Evolutionary conservation across 2,329 filamentous ascomycete species (phyloP).

Genomic region (Hymenoscyphus fructigenus): DNA sequence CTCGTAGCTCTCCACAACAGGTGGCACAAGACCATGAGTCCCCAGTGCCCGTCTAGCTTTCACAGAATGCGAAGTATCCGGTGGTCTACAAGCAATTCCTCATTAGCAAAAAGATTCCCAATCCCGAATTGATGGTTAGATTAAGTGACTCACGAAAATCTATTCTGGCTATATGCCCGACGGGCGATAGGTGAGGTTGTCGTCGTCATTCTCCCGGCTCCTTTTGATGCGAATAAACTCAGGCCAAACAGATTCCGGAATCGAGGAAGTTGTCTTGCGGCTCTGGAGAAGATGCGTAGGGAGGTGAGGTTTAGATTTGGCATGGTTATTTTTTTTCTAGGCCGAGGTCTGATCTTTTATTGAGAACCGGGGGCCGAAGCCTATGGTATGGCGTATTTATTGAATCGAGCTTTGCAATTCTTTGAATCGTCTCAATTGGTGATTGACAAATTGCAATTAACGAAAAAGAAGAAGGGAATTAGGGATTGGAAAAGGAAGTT

Average conservation of each 20-base stretch:
- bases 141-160: constrained; percentile 19
- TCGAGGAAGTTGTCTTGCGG: neutral
- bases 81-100: constrained; percentile 11
- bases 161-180: neutral
- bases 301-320: neutral
- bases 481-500: neutral
- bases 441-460: neutral
- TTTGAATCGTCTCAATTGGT: neutral
- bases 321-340: neutral
- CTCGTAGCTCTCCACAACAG: constrained; percentile 32
- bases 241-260: neutral
- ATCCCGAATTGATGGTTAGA: neutral
- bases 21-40: constrained; percentile 32
- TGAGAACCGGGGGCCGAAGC: neutral
- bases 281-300: neutral
- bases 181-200: neutral
- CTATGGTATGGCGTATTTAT: neutral
- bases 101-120: neutral
- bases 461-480: neutral
- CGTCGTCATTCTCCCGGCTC: neutral
- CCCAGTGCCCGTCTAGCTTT: constrained; percentile 28
- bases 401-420: neutral
- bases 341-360: neutral
- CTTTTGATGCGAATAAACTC: neutral
- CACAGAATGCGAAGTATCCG: constrained; percentile 33